Evolutionary conservation across 2,329 filamentous ascomycete genomes (phyloP), one percentile per base, ranked within the genome.

Genomic region (Fusarium sp.): DNA sequence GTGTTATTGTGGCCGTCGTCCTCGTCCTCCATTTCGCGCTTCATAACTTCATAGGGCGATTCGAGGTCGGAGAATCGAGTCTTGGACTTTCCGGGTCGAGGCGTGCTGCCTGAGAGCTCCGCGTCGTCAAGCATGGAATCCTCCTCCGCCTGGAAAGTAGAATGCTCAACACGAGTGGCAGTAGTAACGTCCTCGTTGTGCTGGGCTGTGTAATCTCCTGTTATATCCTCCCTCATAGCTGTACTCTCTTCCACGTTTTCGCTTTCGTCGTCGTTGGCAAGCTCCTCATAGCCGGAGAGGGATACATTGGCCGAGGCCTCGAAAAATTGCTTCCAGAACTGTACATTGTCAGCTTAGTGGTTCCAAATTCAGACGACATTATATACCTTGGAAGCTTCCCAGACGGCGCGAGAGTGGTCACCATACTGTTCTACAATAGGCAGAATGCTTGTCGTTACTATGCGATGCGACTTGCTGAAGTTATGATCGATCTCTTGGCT

Each of bases 301-400:
- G 95, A 97, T 28, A 99, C 95, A 75, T 99, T 98, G 77, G 96
- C 96, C 47, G 94, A 97, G 36, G 96, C 94, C 82, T 99, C 96
- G 80, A 99, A 99, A 84, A 99, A 99, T 83, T 98, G 94, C 81
- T 99, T 99, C 96, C 96, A 99, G 81, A 99, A 99, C 92, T 97
- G 75, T 13, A 56, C 30, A 10, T 30, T 51, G 34, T 66, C 13
- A 63, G 61, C 28, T 40, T 26, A 20, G 11, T 13, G 13, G 40
- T 6, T 28, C 15, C 11, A 2, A 11, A 23, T 1, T 3, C 11
- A 1, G 15, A 15, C 8, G 26, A 20, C 8, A 1, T 1, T 8
- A 10, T 12, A 3, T 55, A 95, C 93, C 88, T 97, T 97, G 56
- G 95, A 97, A 23, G 94, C 94, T 74, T 98, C 94, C 96, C 96